Conservation (phyloP, 2,329 filamentous ascomycete genomes). For the Alternaria sp. region DNA sequence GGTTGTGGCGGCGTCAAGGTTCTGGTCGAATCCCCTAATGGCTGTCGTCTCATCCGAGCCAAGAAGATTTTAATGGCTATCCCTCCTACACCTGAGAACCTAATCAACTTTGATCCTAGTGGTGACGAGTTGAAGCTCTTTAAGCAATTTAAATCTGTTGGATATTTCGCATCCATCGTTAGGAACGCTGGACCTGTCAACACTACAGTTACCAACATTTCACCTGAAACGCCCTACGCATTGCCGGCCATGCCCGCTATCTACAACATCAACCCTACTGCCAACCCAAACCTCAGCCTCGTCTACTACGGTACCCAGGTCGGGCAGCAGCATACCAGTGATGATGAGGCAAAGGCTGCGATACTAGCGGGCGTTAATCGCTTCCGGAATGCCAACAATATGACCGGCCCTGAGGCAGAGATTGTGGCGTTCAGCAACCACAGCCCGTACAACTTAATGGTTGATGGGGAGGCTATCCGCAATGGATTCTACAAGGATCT, state of each 20-base stretch:
- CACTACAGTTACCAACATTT: slow-evolving; percentile 38
- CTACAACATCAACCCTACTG: slow-evolving; percentile 38
- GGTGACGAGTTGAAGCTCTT: slow-evolving; percentile 50
- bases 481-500: slow-evolving; percentile 33
- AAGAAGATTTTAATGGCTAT: slow-evolving; percentile 56
- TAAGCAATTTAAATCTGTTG: slow-evolving; percentile 48
- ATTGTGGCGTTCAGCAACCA: slow-evolving; percentile 40
- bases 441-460: slow-evolving; percentile 35
- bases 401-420: slow-evolving; percentile 18
- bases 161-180: slow-evolving; percentile 54
- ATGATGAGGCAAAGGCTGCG: slow-evolving; percentile 26
- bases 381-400: slow-evolving; percentile 17
- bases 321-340: slow-evolving; percentile 17
- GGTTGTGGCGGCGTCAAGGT: slow-evolving; percentile 14
- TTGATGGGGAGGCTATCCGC: slow-evolving; percentile 23
- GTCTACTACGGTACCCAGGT: slow-evolving; percentile 32
- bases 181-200: slow-evolving; percentile 49
- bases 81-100: slow-evolving; percentile 51
- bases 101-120: slow-evolving; percentile 51
- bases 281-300: slow-evolving; percentile 19
- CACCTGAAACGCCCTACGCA: slow-evolving; percentile 36
- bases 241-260: slow-evolving; percentile 45
- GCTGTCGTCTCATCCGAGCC: slow-evolving; percentile 45
- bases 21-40: slow-evolving; percentile 25
- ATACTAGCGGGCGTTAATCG: slow-evolving; percentile 30